These are phyloP conservation scores for Neurospora sp. DNA, from an alignment of 2,329 filamentous ascomycete genomes.

Conservation along the genomic window DNA sequence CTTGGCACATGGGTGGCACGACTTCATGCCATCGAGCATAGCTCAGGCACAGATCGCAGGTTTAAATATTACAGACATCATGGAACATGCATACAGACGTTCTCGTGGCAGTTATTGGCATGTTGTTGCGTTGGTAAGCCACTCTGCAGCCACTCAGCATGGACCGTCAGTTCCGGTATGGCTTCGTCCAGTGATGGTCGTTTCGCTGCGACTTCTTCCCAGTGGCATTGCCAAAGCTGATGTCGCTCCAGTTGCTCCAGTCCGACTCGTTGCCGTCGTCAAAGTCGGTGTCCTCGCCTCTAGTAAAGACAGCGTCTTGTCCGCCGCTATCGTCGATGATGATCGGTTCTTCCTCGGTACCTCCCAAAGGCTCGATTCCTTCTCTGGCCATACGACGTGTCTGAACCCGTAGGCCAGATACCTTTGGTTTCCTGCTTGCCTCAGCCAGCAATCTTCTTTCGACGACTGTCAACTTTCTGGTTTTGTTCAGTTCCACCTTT, in stretches of 20 bases:
- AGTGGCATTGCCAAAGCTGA: not conserved
- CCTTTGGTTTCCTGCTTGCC: not conserved
- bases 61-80: not conserved
- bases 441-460: not conserved
- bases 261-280: slow-evolving; percentile 2
- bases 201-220: not conserved
- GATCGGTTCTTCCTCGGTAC: not conserved
- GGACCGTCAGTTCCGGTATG: not conserved
- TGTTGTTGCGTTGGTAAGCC: not conserved
- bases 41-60: not conserved
- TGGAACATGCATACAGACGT: not conserved
- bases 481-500: not conserved
- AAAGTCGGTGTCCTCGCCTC: slow-evolving; percentile 2
- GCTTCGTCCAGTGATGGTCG: not conserved
- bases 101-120: not conserved
- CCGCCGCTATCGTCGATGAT: slow-evolving; percentile 1
- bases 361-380: not conserved
- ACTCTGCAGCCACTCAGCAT: not conserved
- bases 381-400: not conserved
- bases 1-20: not conserved
- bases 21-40: not conserved
- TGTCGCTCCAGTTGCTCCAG: slow-evolving; percentile 5
- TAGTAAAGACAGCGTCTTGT: slow-evolving; percentile 4
- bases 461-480: not conserved
- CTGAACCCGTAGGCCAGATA: not conserved